A percentile compares a stretch with the other conserved stretches of the same genome.
These are phyloP conservation scores for Gnomoniopsis smithogilvyi DNA, from an alignment of 2,329 filamentous ascomycete genomes.

Conservation along the genomic window DNA sequence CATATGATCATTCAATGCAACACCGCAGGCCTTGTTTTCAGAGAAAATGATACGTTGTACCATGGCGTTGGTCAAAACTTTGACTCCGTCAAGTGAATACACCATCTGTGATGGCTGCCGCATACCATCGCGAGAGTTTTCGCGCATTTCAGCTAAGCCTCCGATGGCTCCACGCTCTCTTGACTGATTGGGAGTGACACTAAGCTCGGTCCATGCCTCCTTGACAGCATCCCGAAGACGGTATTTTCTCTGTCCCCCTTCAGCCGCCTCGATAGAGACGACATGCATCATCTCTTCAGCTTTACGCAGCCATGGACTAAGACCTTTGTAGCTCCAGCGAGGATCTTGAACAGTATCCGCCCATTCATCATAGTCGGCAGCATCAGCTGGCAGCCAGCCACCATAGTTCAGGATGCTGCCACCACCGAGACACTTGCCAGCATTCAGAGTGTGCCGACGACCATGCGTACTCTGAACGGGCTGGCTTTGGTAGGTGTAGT, in stretches of 20 bases:
- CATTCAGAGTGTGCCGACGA: constrained; percentile 20
- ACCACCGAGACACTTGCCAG: constrained; percentile 25
- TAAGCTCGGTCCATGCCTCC: constrained; percentile 38
- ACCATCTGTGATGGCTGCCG: constrained; percentile 22
- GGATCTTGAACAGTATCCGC: constrained; percentile 29
- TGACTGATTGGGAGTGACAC: constrained; percentile 27
- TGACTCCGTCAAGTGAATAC: constrained; percentile 25
- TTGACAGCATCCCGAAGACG: constrained; percentile 33
- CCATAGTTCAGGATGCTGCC: constrained; percentile 25
- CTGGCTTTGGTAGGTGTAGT: constrained; percentile 23
- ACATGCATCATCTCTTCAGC: constrained; percentile 32
- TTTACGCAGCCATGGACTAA: constrained; percentile 44
- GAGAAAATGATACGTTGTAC: constrained; percentile 23
- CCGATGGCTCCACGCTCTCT: constrained; percentile 29
- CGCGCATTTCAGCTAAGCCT: constrained; percentile 29
- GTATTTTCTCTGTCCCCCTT: constrained; percentile 29
- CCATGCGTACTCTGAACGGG: constrained; percentile 18
- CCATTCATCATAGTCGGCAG: constrained; percentile 24
- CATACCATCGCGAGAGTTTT: constrained; percentile 22
- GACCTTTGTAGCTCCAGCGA: constrained; percentile 41
- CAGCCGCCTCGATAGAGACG: constrained; percentile 25
- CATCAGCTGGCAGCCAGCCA: constrained; percentile 25
- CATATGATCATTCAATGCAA: constrained; percentile 27
- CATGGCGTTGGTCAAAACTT: constrained; percentile 23
- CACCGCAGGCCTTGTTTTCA: constrained; percentile 21